Conservation (phyloP, 768 basidiomycete genomes). For the Clathrus columnatus region DNA sequence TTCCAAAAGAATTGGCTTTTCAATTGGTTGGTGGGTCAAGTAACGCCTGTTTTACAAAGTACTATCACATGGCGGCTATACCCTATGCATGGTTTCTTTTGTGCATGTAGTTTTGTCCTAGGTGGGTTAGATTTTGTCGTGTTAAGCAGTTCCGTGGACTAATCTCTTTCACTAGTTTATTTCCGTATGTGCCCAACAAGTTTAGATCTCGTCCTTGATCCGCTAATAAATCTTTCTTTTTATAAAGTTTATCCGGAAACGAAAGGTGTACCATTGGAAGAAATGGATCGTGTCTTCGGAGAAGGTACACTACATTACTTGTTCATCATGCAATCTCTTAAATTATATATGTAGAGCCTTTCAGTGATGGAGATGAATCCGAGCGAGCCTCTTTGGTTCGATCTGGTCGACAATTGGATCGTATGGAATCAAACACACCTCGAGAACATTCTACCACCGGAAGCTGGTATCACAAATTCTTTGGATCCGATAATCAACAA, state of each 20-base stretch:
- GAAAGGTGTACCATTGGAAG: slow-evolving; percentile 79
- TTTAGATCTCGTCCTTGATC: background rate
- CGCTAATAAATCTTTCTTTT: background rate
- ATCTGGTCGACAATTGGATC: slow-evolving; percentile 25
- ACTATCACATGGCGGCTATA: slow-evolving; percentile 85
- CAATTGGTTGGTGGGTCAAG: slow-evolving; percentile 84
- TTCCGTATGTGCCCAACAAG: slow-evolving; percentile 51
- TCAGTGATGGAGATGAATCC: slow-evolving; percentile 47
- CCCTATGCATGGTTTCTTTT: slow-evolving; percentile 94
- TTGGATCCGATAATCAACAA: background rate
- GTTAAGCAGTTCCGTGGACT: background rate
- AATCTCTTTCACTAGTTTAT: slow-evolving; percentile 43
- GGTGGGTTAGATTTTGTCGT: slow-evolving; percentile 34
- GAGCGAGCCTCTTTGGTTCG: slow-evolving; percentile 47
- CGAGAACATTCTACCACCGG: background rate
- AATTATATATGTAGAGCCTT: slow-evolving; percentile 2
- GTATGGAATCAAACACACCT: slow-evolving; percentile 21
- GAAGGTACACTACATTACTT: slow-evolving; percentile 43
- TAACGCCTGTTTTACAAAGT: slow-evolving; percentile 82
- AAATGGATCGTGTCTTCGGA: slow-evolving; percentile 86
- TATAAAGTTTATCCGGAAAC: slow-evolving; percentile 74
- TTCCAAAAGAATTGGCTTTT: slow-evolving; percentile 40
- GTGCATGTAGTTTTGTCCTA: slow-evolving; percentile 75
- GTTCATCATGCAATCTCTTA: background rate
- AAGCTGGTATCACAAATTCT: slow-evolving; percentile 1